Evolutionary conservation across 495 filamentous ascomycete genomes (phyloP).

Genomic region (Neurospora sp.): DNA sequence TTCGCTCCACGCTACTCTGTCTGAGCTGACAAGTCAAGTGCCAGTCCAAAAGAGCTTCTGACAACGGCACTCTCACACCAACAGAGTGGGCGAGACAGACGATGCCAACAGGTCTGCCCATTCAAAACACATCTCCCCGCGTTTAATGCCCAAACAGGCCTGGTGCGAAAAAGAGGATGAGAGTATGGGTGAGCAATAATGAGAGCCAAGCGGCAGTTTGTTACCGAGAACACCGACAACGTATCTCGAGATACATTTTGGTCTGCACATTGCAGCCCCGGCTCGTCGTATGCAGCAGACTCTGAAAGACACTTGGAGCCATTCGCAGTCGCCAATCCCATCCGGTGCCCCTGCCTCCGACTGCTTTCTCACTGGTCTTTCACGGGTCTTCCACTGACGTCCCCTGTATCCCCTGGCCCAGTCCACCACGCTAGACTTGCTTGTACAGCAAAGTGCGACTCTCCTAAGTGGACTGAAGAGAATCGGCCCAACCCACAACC

Average conservation of each 20-base stretch:
- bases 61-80: not conserved
- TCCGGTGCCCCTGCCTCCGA: not conserved
- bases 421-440: not conserved
- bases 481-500: not conserved
- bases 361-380: not conserved
- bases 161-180: not conserved
- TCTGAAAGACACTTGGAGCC: conserved; percentile 5
- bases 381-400: not conserved
- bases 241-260: not conserved
- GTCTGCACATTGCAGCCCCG: conserved; percentile 13
- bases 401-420: not conserved
- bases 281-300: conserved; percentile 2
- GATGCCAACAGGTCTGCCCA: not conserved
- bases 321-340: conserved; percentile 12
- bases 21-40: not conserved
- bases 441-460: not conserved
- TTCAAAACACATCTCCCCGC: conserved; percentile 13
- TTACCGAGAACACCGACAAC: not conserved
- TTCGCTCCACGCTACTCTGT: not conserved
- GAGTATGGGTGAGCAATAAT: not conserved
- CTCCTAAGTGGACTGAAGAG: not conserved
- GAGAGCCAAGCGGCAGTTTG: not conserved
- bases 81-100: not conserved
- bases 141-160: conserved; percentile 29
- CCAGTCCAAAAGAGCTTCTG: not conserved